phyloP scores from a whole-genome alignment of 192 early-diverging fungal genomes.

The Backusella psychrophila region DNA sequence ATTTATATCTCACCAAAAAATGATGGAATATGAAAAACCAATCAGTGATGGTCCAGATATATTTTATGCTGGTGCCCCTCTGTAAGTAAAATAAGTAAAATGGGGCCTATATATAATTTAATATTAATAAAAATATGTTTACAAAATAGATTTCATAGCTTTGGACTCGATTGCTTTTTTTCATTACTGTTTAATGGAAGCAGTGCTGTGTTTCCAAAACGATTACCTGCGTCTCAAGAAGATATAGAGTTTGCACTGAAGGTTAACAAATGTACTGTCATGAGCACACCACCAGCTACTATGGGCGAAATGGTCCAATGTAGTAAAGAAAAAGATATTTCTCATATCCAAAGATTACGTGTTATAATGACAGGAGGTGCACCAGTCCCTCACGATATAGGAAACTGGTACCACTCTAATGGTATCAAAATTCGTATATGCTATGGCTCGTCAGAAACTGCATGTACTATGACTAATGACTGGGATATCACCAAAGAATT shows the following conservation, averaged over 20 bases:
- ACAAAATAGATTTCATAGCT: constrained; percentile 6
- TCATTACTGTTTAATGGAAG: not conserved
- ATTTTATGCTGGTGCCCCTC: not conserved
- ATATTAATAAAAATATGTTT: not conserved
- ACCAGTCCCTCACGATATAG: not conserved
- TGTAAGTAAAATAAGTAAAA: not conserved
- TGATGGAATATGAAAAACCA: not conserved
- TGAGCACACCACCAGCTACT: not conserved
- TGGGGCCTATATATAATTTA: not conserved
- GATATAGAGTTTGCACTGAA: constrained; percentile 1
- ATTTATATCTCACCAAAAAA: not conserved
- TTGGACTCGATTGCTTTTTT: not conserved
- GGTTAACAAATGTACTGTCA: not conserved
- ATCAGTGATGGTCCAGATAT: not conserved
- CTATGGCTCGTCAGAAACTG: not conserved
- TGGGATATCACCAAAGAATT: not conserved
- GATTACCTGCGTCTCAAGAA: not conserved
- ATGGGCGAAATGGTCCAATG: not conserved
- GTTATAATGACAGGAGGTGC: not conserved
- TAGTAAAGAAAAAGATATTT: not conserved
- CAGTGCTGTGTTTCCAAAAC: not conserved
- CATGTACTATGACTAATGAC: not conserved
- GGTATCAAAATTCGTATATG: not conserved
- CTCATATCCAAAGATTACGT: not conserved
- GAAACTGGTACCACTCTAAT: not conserved